Base-by-base conservation (phyloP, 768 basidiomycete species). In the Rhodotorula babjevae region DNA sequence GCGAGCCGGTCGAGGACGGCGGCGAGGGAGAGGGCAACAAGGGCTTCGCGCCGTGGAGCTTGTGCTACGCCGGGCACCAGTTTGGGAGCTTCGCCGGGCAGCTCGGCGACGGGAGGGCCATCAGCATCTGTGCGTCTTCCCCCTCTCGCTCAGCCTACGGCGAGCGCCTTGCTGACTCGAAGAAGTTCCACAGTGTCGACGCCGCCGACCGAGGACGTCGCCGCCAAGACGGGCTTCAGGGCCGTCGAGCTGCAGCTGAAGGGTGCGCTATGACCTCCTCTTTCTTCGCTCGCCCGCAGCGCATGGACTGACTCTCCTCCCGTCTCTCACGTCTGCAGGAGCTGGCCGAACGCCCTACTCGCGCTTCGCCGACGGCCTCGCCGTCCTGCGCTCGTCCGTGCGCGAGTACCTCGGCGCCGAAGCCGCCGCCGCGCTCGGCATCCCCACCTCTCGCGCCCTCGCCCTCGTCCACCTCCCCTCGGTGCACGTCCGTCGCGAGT, bases 301-400 rank as follows among this genome's bases (percentile, higher is more conserved):
- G n/a, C n/a, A n/a, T n/a, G n/a, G n/a, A n/a, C n/a, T n/a, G n/a
- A n/a, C n/a, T n/a, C n/a, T n/a, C n/a, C n/a, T n/a, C n/a, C n/a
- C n/a, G 3, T 23, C 56, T 9, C 33, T 23, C 21, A 12, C n/a
- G 1, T 36, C 27, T 4, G 23, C 58, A 80, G 96, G 96, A 2
- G 87, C 89, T 0, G 96, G 96, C 0, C 85, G 96, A 19, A 98
- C 95, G 1, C 94, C 96, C 0, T 98, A 94, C 82, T 91, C 92
- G 0, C 86, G 96, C 36, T 86, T 84, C 63, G 95, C 96, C 7
- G 96, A 98, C 80, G 96, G 96, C 0, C 85, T 99, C 27, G 96
- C 96, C 1, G 95, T 97, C 6, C 82, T 93, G n/a, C 88, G 96
- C 40, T 93, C 92, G 55, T 94, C 92, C 10, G 88, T 98, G 42